phyloP scores from a whole-genome alignment of 2,329 filamentous ascomycete genomes.

The Botrytis fabae region DNA sequence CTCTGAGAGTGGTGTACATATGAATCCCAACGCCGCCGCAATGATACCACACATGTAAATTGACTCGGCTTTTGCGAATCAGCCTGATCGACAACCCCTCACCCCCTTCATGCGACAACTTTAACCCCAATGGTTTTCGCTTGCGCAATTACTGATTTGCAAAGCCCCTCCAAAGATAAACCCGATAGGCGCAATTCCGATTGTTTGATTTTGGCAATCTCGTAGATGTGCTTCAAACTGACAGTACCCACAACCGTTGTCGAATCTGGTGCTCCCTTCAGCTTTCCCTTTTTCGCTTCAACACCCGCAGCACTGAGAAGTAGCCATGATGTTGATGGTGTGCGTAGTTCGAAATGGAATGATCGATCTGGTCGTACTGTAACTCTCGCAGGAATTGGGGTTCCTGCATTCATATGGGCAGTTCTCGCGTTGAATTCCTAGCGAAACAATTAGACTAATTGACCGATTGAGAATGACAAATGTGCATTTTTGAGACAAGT shows the following conservation, averaged over 20 bases:
- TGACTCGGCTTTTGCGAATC: not conserved
- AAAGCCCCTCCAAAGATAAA: slow-evolving; percentile 67
- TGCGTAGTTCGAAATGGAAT: slow-evolving; percentile 91
- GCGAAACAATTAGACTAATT: slow-evolving; percentile 20
- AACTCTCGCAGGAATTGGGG: slow-evolving; percentile 86
- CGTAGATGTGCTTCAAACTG: slow-evolving; percentile 92
- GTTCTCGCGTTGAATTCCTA: slow-evolving; percentile 98
- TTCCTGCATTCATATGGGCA: slow-evolving; percentile 76
- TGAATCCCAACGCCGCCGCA: slow-evolving; percentile 35
- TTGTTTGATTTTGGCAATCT: slow-evolving; percentile 97
- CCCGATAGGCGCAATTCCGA: slow-evolving; percentile 72
- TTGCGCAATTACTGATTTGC: slow-evolving; percentile 72
- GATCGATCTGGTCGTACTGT: slow-evolving; percentile 90
- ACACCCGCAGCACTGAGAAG: slow-evolving; percentile 81
- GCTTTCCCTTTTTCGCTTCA: slow-evolving; percentile 69
- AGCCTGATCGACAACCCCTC: slow-evolving; percentile 2
- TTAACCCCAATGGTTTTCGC: slow-evolving; percentile 74
- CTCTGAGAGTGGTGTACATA: slow-evolving; percentile 11
- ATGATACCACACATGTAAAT: slow-evolving; percentile 28
- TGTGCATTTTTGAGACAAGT: not conserved
- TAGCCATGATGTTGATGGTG: slow-evolving; percentile 89
- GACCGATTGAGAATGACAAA: not conserved
- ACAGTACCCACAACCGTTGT: slow-evolving; percentile 77
- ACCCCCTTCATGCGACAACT: slow-evolving; percentile 57
- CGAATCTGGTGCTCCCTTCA: slow-evolving; percentile 65